A percentile compares a stretch with the other conserved stretches of the same genome.
Conservation (phyloP, 2,329 filamentous ascomycete genomes). For the Teratosphaeria destructans region DNA sequence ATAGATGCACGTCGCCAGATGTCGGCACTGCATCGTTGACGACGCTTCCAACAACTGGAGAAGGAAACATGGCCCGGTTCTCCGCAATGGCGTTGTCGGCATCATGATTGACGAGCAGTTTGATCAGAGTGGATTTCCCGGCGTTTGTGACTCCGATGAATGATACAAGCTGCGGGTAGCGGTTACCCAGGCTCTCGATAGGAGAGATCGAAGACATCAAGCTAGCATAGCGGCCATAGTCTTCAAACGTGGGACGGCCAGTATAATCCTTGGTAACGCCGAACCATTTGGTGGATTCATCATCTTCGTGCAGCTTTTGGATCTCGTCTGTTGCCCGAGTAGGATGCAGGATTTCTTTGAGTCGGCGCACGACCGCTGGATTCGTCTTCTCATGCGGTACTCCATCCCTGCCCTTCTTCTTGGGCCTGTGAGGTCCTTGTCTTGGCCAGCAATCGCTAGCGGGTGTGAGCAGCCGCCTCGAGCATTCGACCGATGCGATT, state of each 20-base stretch:
- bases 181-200: slow-evolving; percentile 14
- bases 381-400: slow-evolving; percentile 30
- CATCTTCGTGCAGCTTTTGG: slow-evolving; percentile 25
- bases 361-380: slow-evolving; percentile 17
- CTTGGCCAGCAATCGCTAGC: slow-evolving; percentile 21
- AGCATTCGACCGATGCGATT: neutral
- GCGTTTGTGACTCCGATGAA: slow-evolving; percentile 29
- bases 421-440: slow-evolving; percentile 24
- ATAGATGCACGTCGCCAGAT: slow-evolving; percentile 44
- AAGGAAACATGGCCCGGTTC: slow-evolving; percentile 24
- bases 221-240: slow-evolving; percentile 35
- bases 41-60: slow-evolving; percentile 36
- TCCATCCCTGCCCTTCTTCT: slow-evolving; percentile 24
- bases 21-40: slow-evolving; percentile 34
- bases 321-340: slow-evolving; percentile 20
- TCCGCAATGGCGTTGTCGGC: slow-evolving; percentile 17
- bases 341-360: slow-evolving; percentile 19
- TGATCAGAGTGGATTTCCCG: slow-evolving; percentile 43
- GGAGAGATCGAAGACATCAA: slow-evolving; percentile 30
- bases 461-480: neutral
- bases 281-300: slow-evolving; percentile 32
- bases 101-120: slow-evolving; percentile 36
- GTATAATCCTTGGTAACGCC: slow-evolving; percentile 23
- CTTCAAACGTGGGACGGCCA: slow-evolving; percentile 27
- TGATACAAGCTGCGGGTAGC: slow-evolving; percentile 25